Evolutionary conservation across 305 asterid genomes (phyloP), one percentile per base, ranked within the genome.

Genomic region (Coffea humblotiana): DNA sequence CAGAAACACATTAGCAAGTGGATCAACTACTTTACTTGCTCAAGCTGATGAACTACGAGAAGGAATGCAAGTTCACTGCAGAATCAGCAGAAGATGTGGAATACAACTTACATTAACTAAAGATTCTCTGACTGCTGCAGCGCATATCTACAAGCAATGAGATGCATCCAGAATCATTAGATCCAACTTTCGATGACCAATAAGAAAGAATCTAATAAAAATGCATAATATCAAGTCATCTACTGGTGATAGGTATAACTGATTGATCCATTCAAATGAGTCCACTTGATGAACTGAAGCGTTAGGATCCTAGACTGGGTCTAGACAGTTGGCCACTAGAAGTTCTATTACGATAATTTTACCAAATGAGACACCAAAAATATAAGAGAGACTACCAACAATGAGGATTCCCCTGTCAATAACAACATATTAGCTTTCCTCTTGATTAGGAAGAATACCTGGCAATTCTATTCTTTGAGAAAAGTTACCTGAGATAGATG

Each of bases 401-500:
- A 35, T 47, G 8, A 27, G 54, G 69, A 60, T 58, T 32, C 47
- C 58, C 48, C 15, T 0, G 21, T 65, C 37, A 80, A 56, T 56
- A 56, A 56, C 19, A 56, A 18, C 63, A 56, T 18, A 56, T 6
- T 7, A 18, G 25, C 61, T 56, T 16, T 52, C 4, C 8, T 56
- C 4, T 56, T 8, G 23, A 23, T 73, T 47, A 14, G 4, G 47
- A 43, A 73, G 8, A 51, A 27, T 45, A 71, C 4, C 29, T 52
- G 61, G 32, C 35, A 60, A 80, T 35, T 76, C 25, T 49, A 43
- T 18, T 45, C 29, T 32, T 61, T 11, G 48, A 77, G 47, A 79
- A 84, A 79, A 81, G 68, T 81, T 90, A 95, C 98, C 94, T 72
- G 87, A 19, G 95, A 88, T 65, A 92, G 86, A 88, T 88, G 81